Percentiles rank a stretch among this genome's conserved stretches.
These are phyloP conservation scores for Sclerotinia nivalis DNA, from an alignment of 2,329 filamentous ascomycete genomes.

Conservation along the genomic window DNA sequence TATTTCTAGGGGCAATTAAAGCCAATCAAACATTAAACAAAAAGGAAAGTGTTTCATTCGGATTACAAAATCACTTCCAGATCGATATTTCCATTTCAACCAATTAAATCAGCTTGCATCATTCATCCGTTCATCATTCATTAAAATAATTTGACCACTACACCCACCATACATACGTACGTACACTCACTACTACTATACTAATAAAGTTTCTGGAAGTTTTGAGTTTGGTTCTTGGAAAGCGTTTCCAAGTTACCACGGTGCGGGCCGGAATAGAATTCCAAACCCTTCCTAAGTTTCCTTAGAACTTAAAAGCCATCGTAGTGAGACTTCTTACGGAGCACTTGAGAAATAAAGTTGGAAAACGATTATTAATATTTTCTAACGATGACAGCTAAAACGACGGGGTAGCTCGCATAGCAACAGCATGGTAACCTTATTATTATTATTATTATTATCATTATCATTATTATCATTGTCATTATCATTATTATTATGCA, in stretches of 20 bases:
- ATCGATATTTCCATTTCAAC: background rate
- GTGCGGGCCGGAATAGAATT: constrained; percentile 7
- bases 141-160: too few species aligned
- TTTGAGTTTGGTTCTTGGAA: background rate
- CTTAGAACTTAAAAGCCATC: background rate
- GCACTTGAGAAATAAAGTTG: background rate
- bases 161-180: background rate
- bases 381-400: constrained; percentile 15
- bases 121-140: background rate
- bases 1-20: constrained; percentile 21
- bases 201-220: background rate
- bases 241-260: background rate
- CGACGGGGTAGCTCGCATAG: constrained; percentile 24
- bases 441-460: too few species aligned
- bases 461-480: too few species aligned
- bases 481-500: background rate
- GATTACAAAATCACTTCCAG: background rate
- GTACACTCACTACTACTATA: background rate
- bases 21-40: constrained; percentile 14
- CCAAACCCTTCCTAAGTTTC: background rate
- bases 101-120: constrained; percentile 2
- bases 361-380: constrained; percentile 1
- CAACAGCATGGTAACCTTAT: constrained; percentile 22
- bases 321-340: background rate
- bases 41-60: background rate